Conservation (phyloP, 2,329 filamentous ascomycete species). For the Chaetomium sp. region DNA sequence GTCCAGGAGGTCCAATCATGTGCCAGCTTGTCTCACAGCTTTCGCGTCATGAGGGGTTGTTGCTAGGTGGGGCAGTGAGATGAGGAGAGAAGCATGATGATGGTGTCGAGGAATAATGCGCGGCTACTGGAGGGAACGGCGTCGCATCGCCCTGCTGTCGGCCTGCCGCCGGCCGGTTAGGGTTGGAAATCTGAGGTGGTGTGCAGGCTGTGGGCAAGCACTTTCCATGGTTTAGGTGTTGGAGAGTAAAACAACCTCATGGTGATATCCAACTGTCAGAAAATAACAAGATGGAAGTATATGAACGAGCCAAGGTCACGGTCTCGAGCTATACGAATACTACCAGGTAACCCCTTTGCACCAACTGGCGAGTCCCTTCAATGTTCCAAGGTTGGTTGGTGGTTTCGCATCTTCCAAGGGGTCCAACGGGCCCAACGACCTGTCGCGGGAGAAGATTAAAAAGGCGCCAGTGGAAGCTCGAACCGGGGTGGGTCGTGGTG, state of each 20-base stretch:
- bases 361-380: background rate
- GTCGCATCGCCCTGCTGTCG: background rate
- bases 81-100: background rate
- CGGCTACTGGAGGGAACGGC: background rate
- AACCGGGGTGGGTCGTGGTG: constrained; percentile 9
- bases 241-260: no score
- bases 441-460: background rate
- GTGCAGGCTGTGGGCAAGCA: constrained; percentile 1
- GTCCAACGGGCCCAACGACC: background rate
- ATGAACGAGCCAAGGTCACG: background rate
- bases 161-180: background rate
- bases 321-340: background rate
- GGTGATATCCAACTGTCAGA: no score
- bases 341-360: background rate
- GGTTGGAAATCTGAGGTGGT: constrained; percentile 8
- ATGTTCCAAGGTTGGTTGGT: background rate
- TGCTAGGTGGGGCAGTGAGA: constrained; percentile 15
- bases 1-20: constrained; percentile 32
- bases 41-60: constrained; percentile 21
- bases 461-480: constrained; percentile 8
- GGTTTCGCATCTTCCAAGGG: background rate
- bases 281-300: background rate
- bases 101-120: background rate
- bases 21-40: constrained; percentile 32
- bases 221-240: background rate